Percentiles rank a stretch among this genome's conserved stretches.
Evolutionary conservation across 768 basidiomycete genomes (phyloP).

Genomic region (Megacollybia marginata): DNA sequence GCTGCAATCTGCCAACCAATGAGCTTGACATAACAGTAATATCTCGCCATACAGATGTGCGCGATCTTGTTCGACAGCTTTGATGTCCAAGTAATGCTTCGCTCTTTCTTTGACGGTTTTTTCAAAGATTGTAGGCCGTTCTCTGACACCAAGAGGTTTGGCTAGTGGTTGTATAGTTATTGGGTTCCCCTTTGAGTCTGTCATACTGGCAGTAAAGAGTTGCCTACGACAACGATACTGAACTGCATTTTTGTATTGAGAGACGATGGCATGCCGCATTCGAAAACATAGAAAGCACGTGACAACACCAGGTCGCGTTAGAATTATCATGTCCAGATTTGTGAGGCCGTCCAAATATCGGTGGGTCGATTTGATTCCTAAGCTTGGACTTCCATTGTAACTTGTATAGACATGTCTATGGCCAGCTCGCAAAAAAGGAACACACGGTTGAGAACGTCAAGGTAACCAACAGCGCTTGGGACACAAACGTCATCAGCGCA

Average conservation of each 20-base stretch:
- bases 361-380: constrained; percentile 32
- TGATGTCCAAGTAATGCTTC: constrained; percentile 65
- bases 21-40: background rate
- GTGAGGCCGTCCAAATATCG: constrained; percentile 84
- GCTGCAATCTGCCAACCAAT: constrained; percentile 32
- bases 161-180: constrained; percentile 21
- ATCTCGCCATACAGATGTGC: constrained; percentile 39
- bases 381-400: constrained; percentile 6
- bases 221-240: no score
- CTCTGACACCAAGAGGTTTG: constrained; percentile 71
- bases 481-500: constrained; percentile 86
- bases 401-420: constrained; percentile 70
- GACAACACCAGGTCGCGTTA: no score
- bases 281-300: no score
- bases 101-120: constrained; percentile 55
- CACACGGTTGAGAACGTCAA: constrained; percentile 77
- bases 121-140: constrained; percentile 53
- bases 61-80: constrained; percentile 64
- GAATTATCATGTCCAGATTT: constrained; percentile 66
- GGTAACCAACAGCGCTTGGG: constrained; percentile 88
- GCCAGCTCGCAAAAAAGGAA: constrained; percentile 82
- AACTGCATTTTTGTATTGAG: no score
- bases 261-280: no score
- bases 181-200: background rate
- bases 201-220: no score